Base-by-base conservation (phyloP, 2,329 filamentous ascomycete genomes). In the Trichophyton verrucosum region DNA sequence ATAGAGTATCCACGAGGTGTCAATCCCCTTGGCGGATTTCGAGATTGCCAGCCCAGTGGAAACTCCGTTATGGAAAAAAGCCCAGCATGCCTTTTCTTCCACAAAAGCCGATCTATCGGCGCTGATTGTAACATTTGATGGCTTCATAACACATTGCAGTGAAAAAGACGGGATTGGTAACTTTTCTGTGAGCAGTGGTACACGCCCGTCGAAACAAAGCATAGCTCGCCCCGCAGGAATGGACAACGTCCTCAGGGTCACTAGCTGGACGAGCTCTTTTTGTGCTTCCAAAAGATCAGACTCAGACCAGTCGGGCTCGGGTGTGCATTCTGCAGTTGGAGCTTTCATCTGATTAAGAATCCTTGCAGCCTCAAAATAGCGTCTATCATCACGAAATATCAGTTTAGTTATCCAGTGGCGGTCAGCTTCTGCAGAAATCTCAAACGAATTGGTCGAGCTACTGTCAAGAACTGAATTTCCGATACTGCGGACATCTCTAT, bases 1-100 rank as follows among this genome's bases (percentile, higher is more conserved):
- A 80, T 95, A 99, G 38, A 96, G 81, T 66, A 99, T 96, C 95
- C 95, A 99, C 0, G 92, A 97, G 0, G 91, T 96, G 70, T 99
- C 94, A 64, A 99, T 97, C 3, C 92, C 92, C 69, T 90, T 90
- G 2, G 91, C 92, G 61, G 89, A 82, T 11, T 86, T 87, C 4
- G 94, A 96, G 58, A 99, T 95, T 61, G 91, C 89, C 27, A 99
- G 77, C 2, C 94, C 94, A 24, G 89, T 89, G n/a, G 92, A 88
- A 33, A 95, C 92, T 5, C 94, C 94, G 62, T 95, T 90, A 71
- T 99, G 94, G 74, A 99, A 99, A 74, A 96, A 99, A 0, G 92
- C 91, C 94, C 94, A 99, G 70, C 90, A 92, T 46, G 96, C 90
- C 73, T 95, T 97, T 68, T 99, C 94, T 74, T 99, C 94, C 0